Conservation (phyloP, 345 rosid species). For the Salix suchowensis region DNA sequence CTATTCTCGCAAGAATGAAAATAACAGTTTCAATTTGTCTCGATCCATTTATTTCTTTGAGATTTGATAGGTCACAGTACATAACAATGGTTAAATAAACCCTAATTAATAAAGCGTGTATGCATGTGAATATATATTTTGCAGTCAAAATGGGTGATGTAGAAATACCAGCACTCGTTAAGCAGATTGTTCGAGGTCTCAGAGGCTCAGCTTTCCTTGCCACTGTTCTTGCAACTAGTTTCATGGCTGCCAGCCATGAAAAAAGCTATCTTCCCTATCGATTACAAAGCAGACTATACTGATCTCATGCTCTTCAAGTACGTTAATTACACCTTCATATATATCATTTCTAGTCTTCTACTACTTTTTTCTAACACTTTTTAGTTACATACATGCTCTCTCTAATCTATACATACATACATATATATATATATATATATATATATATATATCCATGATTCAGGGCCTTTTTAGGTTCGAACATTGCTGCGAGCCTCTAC, state of each 20-base stretch:
- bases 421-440: too few relatives aligned
- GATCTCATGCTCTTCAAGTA: slow-evolving; percentile 9
- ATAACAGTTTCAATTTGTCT: too few relatives aligned
- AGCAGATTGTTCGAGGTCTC: neutral
- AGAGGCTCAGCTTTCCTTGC: neutral
- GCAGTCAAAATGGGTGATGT: neutral
- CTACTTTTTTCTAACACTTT: neutral
- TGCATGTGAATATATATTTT: too few relatives aligned
- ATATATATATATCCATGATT: too few relatives aligned
- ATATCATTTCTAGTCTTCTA: too few relatives aligned
- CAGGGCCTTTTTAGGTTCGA: neutral
- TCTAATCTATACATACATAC: neutral
- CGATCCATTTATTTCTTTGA: too few relatives aligned
- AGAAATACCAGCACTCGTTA: neutral
- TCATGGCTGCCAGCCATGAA: slow-evolving; percentile 1
- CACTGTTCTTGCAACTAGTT: neutral
- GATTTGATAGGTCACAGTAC: too few relatives aligned
- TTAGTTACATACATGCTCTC: neutral
- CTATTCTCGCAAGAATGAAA: too few relatives aligned
- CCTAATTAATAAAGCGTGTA: too few relatives aligned
- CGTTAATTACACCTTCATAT: too few relatives aligned
- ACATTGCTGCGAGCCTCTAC: neutral
- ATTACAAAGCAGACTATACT: neutral
- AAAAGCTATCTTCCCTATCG: neutral
- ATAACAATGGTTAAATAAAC: too few relatives aligned